Evolutionary conservation across 305 asterid species (phyloP).

Genomic region (Rubia peregrina): DNA sequence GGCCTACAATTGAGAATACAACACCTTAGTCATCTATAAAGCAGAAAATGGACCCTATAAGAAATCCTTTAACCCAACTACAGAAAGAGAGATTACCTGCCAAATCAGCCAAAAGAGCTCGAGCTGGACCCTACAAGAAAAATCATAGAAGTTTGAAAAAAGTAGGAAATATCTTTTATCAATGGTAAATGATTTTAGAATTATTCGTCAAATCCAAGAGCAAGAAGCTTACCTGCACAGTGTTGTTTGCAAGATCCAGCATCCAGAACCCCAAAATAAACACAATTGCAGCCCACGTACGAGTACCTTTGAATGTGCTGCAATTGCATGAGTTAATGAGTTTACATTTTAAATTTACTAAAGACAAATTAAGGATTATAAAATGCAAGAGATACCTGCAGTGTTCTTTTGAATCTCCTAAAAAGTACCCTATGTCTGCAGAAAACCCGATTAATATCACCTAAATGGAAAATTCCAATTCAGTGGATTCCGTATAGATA

Average conservation of each 20-base stretch:
- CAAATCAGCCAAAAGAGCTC: slow-evolving; percentile 99
- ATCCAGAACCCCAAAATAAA: slow-evolving; percentile 95
- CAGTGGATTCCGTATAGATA: slow-evolving; percentile 27
- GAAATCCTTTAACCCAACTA: not conserved
- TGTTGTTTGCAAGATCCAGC: slow-evolving; percentile 99
- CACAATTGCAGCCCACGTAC: slow-evolving; percentile 87
- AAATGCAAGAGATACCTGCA: slow-evolving; percentile 64
- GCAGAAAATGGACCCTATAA: slow-evolving; percentile 2
- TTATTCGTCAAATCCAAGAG: slow-evolving; percentile 2
- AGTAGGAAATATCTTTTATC: not conserved
- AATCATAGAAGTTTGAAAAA: slow-evolving; percentile 13
- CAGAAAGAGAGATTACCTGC: slow-evolving; percentile 51
- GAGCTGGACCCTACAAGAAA: slow-evolving; percentile 85
- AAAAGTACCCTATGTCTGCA: slow-evolving; percentile 95
- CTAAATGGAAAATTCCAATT: slow-evolving; percentile 45
- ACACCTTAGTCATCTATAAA: slow-evolving; percentile 10
- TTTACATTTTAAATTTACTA: not conserved
- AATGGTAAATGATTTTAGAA: not conserved
- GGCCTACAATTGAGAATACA: slow-evolving; percentile 47
- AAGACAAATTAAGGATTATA: not conserved
- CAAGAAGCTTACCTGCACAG: slow-evolving; percentile 76
- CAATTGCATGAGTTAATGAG: slow-evolving; percentile 34
- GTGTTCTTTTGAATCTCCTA: slow-evolving; percentile 95
- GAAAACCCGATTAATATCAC: slow-evolving; percentile 94
- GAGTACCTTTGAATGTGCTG: slow-evolving; percentile 98